Evolutionary conservation across 768 basidiomycete species (phyloP).

Genomic region (Auriculariales sp.): DNA sequence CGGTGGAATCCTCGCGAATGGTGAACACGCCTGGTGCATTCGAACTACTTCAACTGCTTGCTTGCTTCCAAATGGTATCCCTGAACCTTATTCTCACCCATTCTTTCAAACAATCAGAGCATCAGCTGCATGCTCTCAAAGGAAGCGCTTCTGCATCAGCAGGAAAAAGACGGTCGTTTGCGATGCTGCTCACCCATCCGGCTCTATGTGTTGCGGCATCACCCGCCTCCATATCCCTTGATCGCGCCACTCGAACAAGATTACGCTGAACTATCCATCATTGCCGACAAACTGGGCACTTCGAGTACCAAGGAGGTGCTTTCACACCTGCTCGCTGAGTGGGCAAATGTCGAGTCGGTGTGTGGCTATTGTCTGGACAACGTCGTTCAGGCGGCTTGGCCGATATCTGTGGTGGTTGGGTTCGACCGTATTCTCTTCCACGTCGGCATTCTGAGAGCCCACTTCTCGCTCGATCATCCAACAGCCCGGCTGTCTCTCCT

Average conservation of each 20-base stretch:
- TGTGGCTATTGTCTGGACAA: not conserved
- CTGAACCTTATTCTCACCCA: not conserved
- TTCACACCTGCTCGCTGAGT: not conserved
- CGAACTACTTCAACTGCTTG: slow-evolving; percentile 11
- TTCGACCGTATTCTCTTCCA: not conserved
- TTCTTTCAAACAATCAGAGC: not conserved
- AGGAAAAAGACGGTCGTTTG: not conserved
- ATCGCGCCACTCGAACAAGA: not conserved
- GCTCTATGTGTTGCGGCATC: not conserved
- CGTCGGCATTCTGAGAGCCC: not conserved
- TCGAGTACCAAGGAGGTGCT: not conserved
- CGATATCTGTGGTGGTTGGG: not conserved
- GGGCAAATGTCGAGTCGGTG: not conserved
- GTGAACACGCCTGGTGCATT: slow-evolving; percentile 10
- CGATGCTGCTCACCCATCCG: not conserved
- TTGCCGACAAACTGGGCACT: not conserved
- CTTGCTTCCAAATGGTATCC: slow-evolving; percentile 14
- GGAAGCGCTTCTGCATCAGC: not conserved
- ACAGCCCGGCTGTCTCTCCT: not conserved
- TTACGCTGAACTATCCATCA: not conserved
- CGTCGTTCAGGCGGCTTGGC: not conserved
- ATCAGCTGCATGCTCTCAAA: not conserved
- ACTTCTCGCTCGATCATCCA: not conserved
- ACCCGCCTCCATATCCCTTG: not conserved
- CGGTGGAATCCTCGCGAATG: slow-evolving; percentile 11